Evolutionary conservation across 2,329 filamentous ascomycete genomes (phyloP).

Genomic region (Monosporascus sp.): DNA sequence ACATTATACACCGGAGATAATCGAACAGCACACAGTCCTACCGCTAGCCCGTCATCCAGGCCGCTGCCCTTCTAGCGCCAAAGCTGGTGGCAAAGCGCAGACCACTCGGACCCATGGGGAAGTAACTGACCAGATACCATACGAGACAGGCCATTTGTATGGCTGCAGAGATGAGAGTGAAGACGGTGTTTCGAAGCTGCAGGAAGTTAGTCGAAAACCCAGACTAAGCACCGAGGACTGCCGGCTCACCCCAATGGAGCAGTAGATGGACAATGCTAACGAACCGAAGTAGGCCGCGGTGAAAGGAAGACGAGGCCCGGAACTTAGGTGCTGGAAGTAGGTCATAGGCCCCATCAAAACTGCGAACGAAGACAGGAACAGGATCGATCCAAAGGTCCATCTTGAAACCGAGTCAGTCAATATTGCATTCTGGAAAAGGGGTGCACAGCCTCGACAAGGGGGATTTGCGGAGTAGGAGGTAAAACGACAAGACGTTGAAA

Average conservation of each 20-base stretch:
- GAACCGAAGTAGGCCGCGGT: slow-evolving; percentile 93
- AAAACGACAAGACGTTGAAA: slow-evolving; percentile 8
- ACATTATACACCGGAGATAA: neutral
- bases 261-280: slow-evolving; percentile 84
- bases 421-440: slow-evolving; percentile 6
- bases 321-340: slow-evolving; percentile 80
- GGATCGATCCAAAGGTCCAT: slow-evolving; percentile 87
- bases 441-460: neutral
- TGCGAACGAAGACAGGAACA: slow-evolving; percentile 90
- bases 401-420: slow-evolving; percentile 43
- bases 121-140: slow-evolving; percentile 97
- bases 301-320: slow-evolving; percentile 80
- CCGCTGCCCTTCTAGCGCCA: slow-evolving; percentile 74
- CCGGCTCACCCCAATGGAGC: slow-evolving; percentile 79
- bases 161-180: slow-evolving; percentile 80
- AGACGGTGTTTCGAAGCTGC: slow-evolving; percentile 75
- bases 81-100: slow-evolving; percentile 82
- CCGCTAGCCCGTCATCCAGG: slow-evolving; percentile 78
- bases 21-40: slow-evolving; percentile 6
- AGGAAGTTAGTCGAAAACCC: slow-evolving; percentile 14
- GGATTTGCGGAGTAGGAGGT: slow-evolving; percentile 3
- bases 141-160: slow-evolving; percentile 76
- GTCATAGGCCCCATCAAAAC: slow-evolving; percentile 86
- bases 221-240: neutral
- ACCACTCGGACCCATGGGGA: slow-evolving; percentile 90